Base-by-base conservation (phyloP, 352 stramenopile genomes). In the Blastocystis hominis region DNA sequence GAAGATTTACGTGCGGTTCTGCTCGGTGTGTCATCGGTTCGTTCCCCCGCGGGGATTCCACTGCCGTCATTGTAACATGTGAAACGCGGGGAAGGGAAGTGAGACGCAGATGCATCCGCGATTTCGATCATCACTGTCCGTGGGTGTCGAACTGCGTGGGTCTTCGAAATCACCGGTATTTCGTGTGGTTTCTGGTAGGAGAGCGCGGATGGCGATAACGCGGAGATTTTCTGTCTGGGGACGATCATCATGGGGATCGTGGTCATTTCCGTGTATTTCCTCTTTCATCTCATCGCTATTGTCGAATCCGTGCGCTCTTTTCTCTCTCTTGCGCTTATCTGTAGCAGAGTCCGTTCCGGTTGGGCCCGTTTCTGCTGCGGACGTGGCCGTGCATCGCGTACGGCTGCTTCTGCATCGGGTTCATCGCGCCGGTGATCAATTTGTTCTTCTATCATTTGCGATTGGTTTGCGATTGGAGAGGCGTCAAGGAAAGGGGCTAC, bases 111-210 rank as follows among this genome's bases (percentile, higher is more conserved):
- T 84, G 72, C 30, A 34, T 84, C 9, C 72, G 72, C 24, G 72
- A 47, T 24, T 93, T 93, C 59, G 91, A 93, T 88, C 91, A 93
- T 86, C 93, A 96, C 89, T 96, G 93, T 91, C 93, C 93, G 15
- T 96, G 92, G 92, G 90, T 94, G n/a, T 92, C 93, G 59, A 98
- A 95, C 91, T 97, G 94, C 80, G 93, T 98, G 66, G 96, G 95
- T 10, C 91, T 93, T 50, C 91, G 93, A 44, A 98, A 98, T 91
- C 94, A 98, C 91, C 88, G 91, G 56, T 94, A 91, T 63, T 98
- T 98, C 89, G 90, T 98, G 30, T 84, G 72, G 47, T 84, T 84
- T 46, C 34, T 84, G 3, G 44, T 80, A 42, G 30, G 9, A 40
- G 5, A 17, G 1, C 24, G 68, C 20, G 59, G 61, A 34, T 13